phyloP scores from a whole-genome alignment of 129 eudicot genomes.

The Erigeron canadensis region DNA sequence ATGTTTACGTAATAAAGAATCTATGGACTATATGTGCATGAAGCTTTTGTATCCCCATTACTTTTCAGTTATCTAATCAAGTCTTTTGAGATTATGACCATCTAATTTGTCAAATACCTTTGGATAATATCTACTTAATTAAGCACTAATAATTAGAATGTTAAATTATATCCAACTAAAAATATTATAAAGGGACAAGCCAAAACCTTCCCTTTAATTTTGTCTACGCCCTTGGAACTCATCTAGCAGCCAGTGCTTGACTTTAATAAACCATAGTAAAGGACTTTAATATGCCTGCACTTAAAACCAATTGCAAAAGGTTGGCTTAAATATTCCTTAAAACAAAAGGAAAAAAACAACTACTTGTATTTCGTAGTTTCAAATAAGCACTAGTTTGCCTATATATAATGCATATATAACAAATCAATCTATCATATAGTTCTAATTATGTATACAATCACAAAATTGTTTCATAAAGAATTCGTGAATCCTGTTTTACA shows the following conservation, averaged over 20 bases:
- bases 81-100: background rate
- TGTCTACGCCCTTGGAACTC: constrained; percentile 32
- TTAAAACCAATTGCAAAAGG: constrained; percentile 14
- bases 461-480: background rate
- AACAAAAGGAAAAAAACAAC: constrained; percentile 27
- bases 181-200: constrained; percentile 14
- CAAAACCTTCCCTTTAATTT: constrained; percentile 24
- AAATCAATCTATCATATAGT: too few relatives aligned
- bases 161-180: background rate
- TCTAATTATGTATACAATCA: background rate
- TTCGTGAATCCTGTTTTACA: background rate
- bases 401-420: too few relatives aligned
- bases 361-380: constrained; percentile 13
- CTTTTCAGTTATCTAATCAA: constrained; percentile 15
- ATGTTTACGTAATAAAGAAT: constrained; percentile 34
- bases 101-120: background rate
- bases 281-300: constrained; percentile 34
- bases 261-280: constrained; percentile 30
- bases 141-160: background rate
- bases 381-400: constrained; percentile 4
- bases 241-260: constrained; percentile 31
- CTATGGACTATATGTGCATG: constrained; percentile 34
- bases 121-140: constrained; percentile 19
- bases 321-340: constrained; percentile 29
- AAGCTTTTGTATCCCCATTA: constrained; percentile 26